Percentiles rank a stretch among this genome's conserved stretches.
phyloP scores from a whole-genome alignment of 2,329 filamentous ascomycete species.

The Niveomyces coronatus region DNA sequence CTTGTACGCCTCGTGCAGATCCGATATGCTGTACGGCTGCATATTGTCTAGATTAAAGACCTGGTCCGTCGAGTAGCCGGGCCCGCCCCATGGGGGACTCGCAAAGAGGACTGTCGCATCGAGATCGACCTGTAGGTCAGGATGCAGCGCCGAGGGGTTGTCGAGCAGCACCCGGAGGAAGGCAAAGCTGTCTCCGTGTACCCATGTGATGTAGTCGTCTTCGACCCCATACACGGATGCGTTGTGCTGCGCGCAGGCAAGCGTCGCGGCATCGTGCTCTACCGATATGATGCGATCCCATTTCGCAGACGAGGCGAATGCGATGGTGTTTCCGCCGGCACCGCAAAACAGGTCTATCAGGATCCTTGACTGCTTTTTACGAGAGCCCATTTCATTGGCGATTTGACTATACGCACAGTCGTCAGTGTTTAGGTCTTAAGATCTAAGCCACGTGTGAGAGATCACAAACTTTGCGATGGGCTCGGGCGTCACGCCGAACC shows the following conservation, averaged over 20 bases:
- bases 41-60: constrained; percentile 79
- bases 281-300: constrained; percentile 84
- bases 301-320: constrained; percentile 71
- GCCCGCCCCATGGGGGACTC: constrained; percentile 51
- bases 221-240: constrained; percentile 73
- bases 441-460: background rate
- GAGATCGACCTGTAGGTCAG: constrained; percentile 30
- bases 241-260: constrained; percentile 89
- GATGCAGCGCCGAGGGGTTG: constrained; percentile 25
- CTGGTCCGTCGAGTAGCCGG: constrained; percentile 44
- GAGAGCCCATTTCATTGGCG: constrained; percentile 56
- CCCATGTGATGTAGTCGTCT: constrained; percentile 66
- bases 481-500: constrained; percentile 96
- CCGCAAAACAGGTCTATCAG: constrained; percentile 87
- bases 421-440: constrained; percentile 11
- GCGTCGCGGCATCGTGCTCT: constrained; percentile 68
- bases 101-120: constrained; percentile 40
- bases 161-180: constrained; percentile 42
- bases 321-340: constrained; percentile 87
- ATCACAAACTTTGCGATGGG: constrained; percentile 65
- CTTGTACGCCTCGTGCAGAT: constrained; percentile 53
- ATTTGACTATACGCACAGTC: constrained; percentile 53
- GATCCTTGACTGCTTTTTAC: constrained; percentile 45
- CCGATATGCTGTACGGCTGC: constrained; percentile 69
- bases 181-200: constrained; percentile 78